A percentile compares a stretch with the other conserved stretches of the same genome.
These are phyloP conservation scores for Penicillium daleae DNA, from an alignment of 495 filamentous ascomycete genomes.

Conservation along the genomic window DNA sequence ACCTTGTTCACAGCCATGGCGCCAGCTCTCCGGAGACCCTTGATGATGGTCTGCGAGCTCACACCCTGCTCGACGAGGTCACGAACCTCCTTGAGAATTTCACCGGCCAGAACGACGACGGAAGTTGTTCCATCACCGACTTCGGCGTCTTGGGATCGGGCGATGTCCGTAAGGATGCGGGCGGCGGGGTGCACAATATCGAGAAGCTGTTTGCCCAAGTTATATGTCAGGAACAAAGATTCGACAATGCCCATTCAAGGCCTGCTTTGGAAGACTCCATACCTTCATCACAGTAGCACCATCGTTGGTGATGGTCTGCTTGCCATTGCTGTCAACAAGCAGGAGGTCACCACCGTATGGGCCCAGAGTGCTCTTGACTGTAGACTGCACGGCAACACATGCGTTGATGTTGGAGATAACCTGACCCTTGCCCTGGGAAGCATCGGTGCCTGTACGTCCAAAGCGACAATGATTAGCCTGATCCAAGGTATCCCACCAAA, in stretches of 20 bases:
- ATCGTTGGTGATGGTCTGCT: constrained; percentile 97
- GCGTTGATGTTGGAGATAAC: constrained; percentile 99
- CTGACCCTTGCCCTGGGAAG: constrained; percentile 95
- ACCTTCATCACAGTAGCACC: constrained; percentile 99
- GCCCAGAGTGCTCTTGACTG: constrained; percentile 93
- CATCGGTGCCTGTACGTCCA: constrained; percentile 76
- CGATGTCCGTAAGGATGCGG: constrained; percentile 97
- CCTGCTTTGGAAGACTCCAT: constrained; percentile 22
- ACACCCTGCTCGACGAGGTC: constrained; percentile 96
- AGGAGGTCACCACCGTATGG: constrained; percentile 96
- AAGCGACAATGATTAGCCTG: constrained; percentile 29
- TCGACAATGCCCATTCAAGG: neutral
- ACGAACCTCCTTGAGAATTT: constrained; percentile 94
- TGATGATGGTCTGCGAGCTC: constrained; percentile 96
- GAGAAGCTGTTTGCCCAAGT: constrained; percentile 65
- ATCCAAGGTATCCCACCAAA: constrained; percentile 31
- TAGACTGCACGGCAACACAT: constrained; percentile 94
- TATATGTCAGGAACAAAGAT: constrained; percentile 22
- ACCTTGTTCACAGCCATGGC: constrained; percentile 97
- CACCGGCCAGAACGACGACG: constrained; percentile 92
- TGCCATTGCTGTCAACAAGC: constrained; percentile 93
- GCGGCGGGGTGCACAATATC: constrained; percentile 98
- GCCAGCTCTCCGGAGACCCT: constrained; percentile 87
- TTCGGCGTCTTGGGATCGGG: constrained; percentile 97
- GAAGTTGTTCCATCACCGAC: constrained; percentile 98